These are phyloP conservation scores for Hemileccinum impolitum DNA, from an alignment of 768 basidiomycete genomes.

Conservation along the genomic window DNA sequence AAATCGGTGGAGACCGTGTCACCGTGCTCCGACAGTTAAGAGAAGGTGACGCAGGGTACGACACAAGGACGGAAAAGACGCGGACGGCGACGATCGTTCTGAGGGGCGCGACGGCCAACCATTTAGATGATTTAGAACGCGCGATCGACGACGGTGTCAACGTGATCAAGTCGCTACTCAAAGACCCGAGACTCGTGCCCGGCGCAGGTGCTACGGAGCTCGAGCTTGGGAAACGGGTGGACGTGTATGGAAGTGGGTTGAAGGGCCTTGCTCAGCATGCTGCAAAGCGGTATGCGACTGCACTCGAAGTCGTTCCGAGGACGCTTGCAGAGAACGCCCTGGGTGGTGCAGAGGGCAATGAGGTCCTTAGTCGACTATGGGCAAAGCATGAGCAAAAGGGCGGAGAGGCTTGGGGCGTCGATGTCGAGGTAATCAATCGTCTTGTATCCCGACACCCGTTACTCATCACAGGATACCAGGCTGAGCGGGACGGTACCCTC, in stretches of 20 bases:
- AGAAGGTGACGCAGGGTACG: conserved; percentile 61
- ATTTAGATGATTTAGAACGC: conserved; percentile 92
- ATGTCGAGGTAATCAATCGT: conserved; percentile 72
- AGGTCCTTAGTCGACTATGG: conserved; percentile 84
- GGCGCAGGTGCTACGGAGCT: conserved; percentile 95
- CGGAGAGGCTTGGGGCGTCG: conserved; percentile 79
- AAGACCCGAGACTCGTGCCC: conserved; percentile 85
- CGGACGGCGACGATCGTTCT: conserved; percentile 92
- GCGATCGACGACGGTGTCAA: conserved; percentile 97
- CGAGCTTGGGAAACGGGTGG: conserved; percentile 83
- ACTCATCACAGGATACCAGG: conserved; percentile 39
- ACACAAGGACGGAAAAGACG: conserved; percentile 63
- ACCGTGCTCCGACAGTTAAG: conserved; percentile 88
- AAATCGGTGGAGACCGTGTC: conserved; percentile 97
- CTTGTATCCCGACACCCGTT: background rate
- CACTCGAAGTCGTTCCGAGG: conserved; percentile 89
- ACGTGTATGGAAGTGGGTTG: conserved; percentile 81
- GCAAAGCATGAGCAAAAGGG: conserved; percentile 82
- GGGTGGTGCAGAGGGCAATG: conserved; percentile 88
- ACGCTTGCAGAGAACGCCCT: conserved; percentile 95
- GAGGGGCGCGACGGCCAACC: conserved; percentile 92
- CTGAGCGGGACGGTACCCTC: conserved; percentile 77
- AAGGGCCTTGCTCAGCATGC: conserved; percentile 93
- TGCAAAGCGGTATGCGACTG: conserved; percentile 83
- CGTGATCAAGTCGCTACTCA: conserved; percentile 89